phyloP scores from a whole-genome alignment of 75 land plant species.

The Selaginella moellendorffii region DNA sequence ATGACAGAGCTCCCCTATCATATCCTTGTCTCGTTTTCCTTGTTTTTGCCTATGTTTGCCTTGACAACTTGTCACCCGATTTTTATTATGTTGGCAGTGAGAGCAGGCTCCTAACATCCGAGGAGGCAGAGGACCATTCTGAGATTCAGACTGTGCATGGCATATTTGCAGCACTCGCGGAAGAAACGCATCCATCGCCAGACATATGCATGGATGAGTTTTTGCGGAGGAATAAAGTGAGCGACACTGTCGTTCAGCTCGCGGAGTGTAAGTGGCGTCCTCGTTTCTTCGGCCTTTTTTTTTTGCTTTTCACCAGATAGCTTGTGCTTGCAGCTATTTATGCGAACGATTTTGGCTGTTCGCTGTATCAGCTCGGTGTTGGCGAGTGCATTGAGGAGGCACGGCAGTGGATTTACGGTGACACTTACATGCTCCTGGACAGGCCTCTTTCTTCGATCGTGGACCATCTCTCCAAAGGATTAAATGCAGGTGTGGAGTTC shows the following conservation, averaged over 20 bases:
- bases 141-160: slow-evolving; percentile 18
- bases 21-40: slow-evolving; percentile 12
- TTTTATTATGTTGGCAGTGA: slow-evolving; percentile 18
- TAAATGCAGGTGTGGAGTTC: slow-evolving; percentile 11
- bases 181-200: slow-evolving; percentile 12
- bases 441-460: slow-evolving; percentile 17
- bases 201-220: slow-evolving; percentile 20
- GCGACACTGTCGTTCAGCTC: slow-evolving; percentile 14
- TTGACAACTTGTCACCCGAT: slow-evolving; percentile 11
- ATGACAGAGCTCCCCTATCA: slow-evolving; percentile 22
- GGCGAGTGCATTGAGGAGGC: slow-evolving; percentile 27
- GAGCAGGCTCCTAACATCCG: slow-evolving; percentile 10
- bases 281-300: neutral
- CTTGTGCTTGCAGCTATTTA: slow-evolving; percentile 19
- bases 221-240: slow-evolving; percentile 18
- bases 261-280: slow-evolving; percentile 16
- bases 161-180: slow-evolving; percentile 8
- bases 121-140: slow-evolving; percentile 16
- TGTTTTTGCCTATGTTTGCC: neutral
- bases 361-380: slow-evolving; percentile 21
- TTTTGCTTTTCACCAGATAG: neutral
- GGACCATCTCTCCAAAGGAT: slow-evolving; percentile 12
- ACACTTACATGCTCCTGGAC: slow-evolving; percentile 22
- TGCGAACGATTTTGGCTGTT: slow-evolving; percentile 29
- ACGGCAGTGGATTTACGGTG: slow-evolving; percentile 24